Evolutionary conservation across 139 green algal genomes (phyloP), one percentile per base, ranked within the genome.

Genomic region (Microglena sp.): DNA sequence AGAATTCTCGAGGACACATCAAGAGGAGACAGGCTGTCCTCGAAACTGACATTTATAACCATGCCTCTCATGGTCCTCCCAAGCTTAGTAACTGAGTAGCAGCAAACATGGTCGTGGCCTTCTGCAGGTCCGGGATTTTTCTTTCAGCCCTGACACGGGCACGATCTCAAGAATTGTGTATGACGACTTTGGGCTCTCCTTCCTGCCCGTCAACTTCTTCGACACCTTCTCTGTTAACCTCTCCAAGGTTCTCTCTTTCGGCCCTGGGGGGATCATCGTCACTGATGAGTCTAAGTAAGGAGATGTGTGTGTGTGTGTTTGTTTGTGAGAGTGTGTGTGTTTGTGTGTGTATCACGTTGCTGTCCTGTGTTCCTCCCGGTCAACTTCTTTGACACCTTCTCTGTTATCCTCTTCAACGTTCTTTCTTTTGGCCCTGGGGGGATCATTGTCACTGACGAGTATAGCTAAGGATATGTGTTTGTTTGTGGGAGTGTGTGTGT

Each of bases 121-220:
- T n/a, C n/a, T n/a, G 33, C 77, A 87, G 80, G 80, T 89, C 6
- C 78, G 86, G 30, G 87, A 92, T 69, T 83, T 86, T 21, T 34
- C 73, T 5, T 94, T 94, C 72, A 77, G 66, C 54, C 87, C 86
- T 0, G 86, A 94, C 66, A 80, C 36, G 4, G 87, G 87, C 26
- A 57, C 60, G 29, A 71, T 94, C 29, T 32, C 40, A 31, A 67
- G 63, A 35, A 67, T 94, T 35, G 66, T 67, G 7, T 92, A 82
- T 54, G 87, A 94, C 64, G 72, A 77, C 61, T 84, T 94, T 65
- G 87, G 87, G 11, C 60, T 87, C 27, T 72, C 73, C 35, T 77
- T 75, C 32, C 63, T 94, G 28, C 87, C 86, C 4, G 60, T 81
- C 33, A 43, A 62, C 28, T 77, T 93, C 40, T 76, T 93, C 45